These are phyloP conservation scores for Diversispora epigaea DNA, from an alignment of 192 early-diverging fungal species.

Conservation along the genomic window DNA sequence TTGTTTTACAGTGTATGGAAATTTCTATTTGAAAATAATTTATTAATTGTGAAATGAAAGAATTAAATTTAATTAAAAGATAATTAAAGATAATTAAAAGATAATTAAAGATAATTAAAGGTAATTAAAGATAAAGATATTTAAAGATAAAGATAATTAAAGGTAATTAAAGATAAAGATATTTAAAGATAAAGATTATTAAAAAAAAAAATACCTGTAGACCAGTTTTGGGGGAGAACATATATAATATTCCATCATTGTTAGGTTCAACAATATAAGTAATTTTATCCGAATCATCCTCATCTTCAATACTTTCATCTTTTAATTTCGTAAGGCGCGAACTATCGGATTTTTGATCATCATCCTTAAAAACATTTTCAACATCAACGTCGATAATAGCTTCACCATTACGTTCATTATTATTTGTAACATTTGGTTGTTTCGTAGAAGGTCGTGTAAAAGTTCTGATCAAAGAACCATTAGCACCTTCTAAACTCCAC, in stretches of 20 bases:
- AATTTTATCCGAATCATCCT: slow-evolving; percentile 40
- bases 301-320: background rate
- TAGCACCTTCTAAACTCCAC: slow-evolving; percentile 61
- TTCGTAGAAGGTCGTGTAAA: slow-evolving; percentile 31
- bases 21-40: slow-evolving; percentile 43
- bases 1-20: slow-evolving; percentile 68
- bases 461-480: slow-evolving; percentile 49
- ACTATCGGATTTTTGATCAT: background rate
- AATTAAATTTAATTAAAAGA: background rate
- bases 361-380: too few relatives aligned
- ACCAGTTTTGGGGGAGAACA: slow-evolving; percentile 49
- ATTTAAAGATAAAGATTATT: background rate
- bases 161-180: background rate
- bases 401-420: background rate
- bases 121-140: too few relatives aligned
- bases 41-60: background rate
- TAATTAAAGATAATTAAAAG: background rate
- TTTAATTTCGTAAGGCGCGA: slow-evolving; percentile 21
- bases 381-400: background rate
- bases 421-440: slow-evolving; percentile 25
- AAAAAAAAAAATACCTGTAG: slow-evolving; percentile 64
- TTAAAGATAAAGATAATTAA: too few relatives aligned
- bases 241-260: slow-evolving; percentile 67
- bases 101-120: background rate
- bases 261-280: slow-evolving; percentile 75